These are phyloP conservation scores for Mucor plumbeus DNA, from an alignment of 371 early-diverging fungal species.

Conservation along the genomic window DNA sequence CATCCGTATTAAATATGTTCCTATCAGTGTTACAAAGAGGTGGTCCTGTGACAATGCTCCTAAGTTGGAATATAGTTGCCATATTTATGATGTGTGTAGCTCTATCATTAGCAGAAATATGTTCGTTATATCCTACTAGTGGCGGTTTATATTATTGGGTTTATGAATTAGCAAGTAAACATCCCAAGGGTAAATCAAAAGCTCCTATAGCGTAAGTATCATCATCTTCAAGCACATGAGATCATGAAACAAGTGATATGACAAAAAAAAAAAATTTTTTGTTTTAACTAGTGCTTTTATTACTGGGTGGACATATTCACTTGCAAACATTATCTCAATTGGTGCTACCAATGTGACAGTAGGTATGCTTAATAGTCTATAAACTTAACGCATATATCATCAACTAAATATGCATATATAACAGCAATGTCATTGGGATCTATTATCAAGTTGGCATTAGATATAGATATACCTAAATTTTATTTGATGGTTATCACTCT, in stretches of 20 bases:
- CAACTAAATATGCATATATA: not conserved
- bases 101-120: constrained; percentile 73
- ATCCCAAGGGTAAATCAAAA: constrained; percentile 21
- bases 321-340: constrained; percentile 47
- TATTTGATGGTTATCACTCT: constrained; percentile 37
- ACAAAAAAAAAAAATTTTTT: not conserved
- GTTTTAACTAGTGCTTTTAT: constrained; percentile 38
- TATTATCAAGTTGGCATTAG: constrained; percentile 30
- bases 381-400: not conserved
- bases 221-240: not conserved
- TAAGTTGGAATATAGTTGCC: constrained; percentile 67
- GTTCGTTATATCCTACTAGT: constrained; percentile 71
- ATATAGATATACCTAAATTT: constrained; percentile 25
- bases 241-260: not conserved
- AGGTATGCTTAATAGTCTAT: constrained; percentile 25
- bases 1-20: not conserved
- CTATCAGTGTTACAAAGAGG: constrained; percentile 44
- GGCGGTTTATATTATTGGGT: constrained; percentile 75
- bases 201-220: constrained; percentile 43
- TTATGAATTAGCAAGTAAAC: constrained; percentile 35
- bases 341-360: constrained; percentile 51
- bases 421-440: constrained; percentile 34
- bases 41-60: constrained; percentile 47
- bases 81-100: constrained; percentile 67
- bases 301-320: constrained; percentile 51